phyloP scores from a whole-genome alignment of 2,329 filamentous ascomycete species.

The Plenodomus lindquistii region DNA sequence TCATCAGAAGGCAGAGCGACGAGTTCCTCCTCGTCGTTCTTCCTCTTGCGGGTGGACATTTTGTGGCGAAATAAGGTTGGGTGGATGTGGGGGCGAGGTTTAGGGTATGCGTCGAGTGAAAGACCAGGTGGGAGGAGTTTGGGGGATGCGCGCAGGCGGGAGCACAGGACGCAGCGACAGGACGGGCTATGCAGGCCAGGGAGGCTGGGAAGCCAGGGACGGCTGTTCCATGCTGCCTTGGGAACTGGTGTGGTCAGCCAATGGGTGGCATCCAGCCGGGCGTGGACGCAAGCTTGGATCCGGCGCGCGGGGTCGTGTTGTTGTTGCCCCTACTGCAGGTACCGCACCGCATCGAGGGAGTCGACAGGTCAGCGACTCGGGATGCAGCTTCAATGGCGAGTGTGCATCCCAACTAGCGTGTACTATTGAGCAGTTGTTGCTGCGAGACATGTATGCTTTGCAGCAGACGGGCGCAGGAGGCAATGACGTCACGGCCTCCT shows the following conservation, averaged over 20 bases:
- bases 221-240: constrained; percentile 32
- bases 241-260: constrained; percentile 25
- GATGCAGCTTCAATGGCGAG: too few relatives aligned
- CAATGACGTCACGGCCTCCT: too few relatives aligned
- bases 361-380: too few relatives aligned
- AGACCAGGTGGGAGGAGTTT: constrained; percentile 22
- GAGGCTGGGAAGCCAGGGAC: constrained; percentile 36
- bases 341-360: constrained; percentile 11
- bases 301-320: not conserved
- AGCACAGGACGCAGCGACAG: constrained; percentile 16
- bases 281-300: constrained; percentile 4
- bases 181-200: constrained; percentile 28
- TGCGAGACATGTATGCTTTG: too few relatives aligned
- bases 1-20: constrained; percentile 49
- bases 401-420: too few relatives aligned
- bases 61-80: constrained; percentile 5
- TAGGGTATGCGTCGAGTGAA: not conserved
- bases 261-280: constrained; percentile 23
- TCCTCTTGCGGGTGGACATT: constrained; percentile 52
- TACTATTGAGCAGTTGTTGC: too few relatives aligned
- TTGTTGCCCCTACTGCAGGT: constrained; percentile 28
- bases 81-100: constrained; percentile 5
- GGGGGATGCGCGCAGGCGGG: constrained; percentile 14
- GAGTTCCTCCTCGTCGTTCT: constrained; percentile 51
- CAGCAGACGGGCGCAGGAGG: too few relatives aligned